Evolutionary conservation across 2,329 filamentous ascomycete genomes (phyloP).

Genomic region (Incumbomyces lentus): DNA sequence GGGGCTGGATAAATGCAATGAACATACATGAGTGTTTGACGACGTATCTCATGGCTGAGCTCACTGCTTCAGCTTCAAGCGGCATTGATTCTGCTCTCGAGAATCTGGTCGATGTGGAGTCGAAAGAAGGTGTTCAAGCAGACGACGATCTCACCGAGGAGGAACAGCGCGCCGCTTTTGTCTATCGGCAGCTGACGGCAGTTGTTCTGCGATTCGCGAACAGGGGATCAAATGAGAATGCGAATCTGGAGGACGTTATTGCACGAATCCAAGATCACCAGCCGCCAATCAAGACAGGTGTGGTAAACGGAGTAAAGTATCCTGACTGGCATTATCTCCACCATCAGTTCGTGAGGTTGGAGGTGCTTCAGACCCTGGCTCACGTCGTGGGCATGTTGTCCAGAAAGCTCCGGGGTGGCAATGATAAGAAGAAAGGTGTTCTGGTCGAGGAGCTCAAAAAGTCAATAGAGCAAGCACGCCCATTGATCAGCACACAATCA

Average conservation of each 20-base stretch:
- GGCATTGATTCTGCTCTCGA: not conserved
- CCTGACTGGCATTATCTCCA: conserved; percentile 36
- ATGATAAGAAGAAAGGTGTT: conserved; percentile 5
- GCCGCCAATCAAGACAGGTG: conserved; percentile 15
- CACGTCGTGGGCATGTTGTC: conserved; percentile 22
- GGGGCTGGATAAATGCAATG: conserved; percentile 15
- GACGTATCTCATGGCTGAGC: conserved; percentile 16
- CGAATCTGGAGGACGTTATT: not conserved
- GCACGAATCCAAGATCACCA: not conserved
- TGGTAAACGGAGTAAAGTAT: conserved; percentile 17
- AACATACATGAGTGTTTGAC: conserved; percentile 13
- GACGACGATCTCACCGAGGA: conserved; percentile 11
- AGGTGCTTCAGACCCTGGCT: conserved; percentile 31
- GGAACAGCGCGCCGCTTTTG: conserved; percentile 4
- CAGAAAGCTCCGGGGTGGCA: conserved; percentile 9
- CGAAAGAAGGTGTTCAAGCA: not conserved
- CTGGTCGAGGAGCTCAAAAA: not conserved
- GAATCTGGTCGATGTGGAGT: not conserved
- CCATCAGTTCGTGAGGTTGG: conserved; percentile 28
- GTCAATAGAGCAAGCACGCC: not conserved
- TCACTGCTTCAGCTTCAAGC: not conserved
- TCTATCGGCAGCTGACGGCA: not conserved
- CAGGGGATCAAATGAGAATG: not conserved
- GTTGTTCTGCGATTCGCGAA: not conserved
- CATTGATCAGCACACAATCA: conserved; percentile 10